Conservation (phyloP, 164 flowering plant species). For the Brasenia schreberi region DNA sequence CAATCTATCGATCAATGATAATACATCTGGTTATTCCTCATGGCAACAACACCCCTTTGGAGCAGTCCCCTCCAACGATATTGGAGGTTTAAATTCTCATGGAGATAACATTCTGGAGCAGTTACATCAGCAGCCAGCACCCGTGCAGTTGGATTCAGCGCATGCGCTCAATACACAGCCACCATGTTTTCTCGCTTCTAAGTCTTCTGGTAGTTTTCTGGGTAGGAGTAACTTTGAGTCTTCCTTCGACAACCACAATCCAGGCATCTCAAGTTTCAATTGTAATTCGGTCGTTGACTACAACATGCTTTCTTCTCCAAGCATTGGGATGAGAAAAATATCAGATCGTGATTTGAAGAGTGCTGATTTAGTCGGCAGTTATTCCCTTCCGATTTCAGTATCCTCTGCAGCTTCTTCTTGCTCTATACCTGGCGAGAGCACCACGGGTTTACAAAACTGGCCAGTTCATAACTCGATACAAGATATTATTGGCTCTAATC, state of each 20-base stretch:
- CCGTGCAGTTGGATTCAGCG: conserved; percentile 26
- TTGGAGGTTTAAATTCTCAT: conserved; percentile 22
- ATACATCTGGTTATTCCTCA: conserved; percentile 28
- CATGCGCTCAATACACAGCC: conserved; percentile 58
- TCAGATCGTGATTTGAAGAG: conserved; percentile 20
- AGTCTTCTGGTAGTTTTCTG: conserved; percentile 33
- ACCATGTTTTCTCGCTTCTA: conserved; percentile 53
- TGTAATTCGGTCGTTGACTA: conserved; percentile 24
- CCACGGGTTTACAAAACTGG: conserved; percentile 8
- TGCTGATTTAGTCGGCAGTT: conserved; percentile 21
- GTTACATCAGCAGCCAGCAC: conserved; percentile 24
- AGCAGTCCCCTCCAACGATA: conserved; percentile 16
- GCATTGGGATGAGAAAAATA: conserved; percentile 23
- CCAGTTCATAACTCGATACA: conserved; percentile 23
- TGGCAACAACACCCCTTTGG: conserved; percentile 31
- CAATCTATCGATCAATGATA: conserved; percentile 24
- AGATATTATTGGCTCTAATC: conserved; percentile 8
- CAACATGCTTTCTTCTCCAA: conserved; percentile 30
- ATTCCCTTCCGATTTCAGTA: conserved; percentile 20
- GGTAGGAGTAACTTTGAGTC: conserved; percentile 32
- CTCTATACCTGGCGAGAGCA: conserved; percentile 23
- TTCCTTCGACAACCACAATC: neutral
- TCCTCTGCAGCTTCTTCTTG: conserved; percentile 25
- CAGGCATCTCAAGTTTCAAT: conserved; percentile 24
- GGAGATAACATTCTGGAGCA: conserved; percentile 30